phyloP scores from a whole-genome alignment of 805 yeast species.

The Debaryomyces prosopidis region DNA sequence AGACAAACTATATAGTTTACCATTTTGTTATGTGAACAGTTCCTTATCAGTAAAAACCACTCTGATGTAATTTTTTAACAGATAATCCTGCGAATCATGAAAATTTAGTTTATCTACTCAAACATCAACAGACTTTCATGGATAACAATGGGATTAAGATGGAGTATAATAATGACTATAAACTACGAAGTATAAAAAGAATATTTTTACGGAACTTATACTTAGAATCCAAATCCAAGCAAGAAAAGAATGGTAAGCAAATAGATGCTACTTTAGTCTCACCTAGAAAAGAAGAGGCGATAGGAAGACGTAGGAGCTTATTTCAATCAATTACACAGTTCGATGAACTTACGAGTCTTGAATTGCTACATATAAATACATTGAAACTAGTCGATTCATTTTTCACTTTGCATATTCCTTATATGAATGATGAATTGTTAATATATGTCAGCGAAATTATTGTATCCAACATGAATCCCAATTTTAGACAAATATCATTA shows the following conservation, averaged over 20 bases:
- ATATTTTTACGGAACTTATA: conserved; percentile 17
- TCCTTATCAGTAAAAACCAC: too few relatives aligned
- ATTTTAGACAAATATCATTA: conserved; percentile 26
- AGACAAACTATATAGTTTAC: conserved; percentile 50
- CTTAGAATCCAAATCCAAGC: conserved; percentile 1
- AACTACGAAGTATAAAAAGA: conserved; percentile 12
- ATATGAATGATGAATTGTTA: conserved; percentile 11
- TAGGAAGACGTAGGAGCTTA: conserved; percentile 3
- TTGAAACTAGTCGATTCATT: conserved; percentile 23
- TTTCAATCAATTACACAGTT: conserved; percentile 2
- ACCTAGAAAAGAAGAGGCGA: background rate
- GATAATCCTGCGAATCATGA: background rate
- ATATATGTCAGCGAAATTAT: conserved; percentile 36
- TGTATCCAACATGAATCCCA: conserved; percentile 19
- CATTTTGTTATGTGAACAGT: conserved; percentile 14
- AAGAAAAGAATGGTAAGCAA: background rate
- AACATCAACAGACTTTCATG: background rate
- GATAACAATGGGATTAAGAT: conserved; percentile 3
- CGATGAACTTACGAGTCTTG: conserved; percentile 4
- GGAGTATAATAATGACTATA: conserved; percentile 10
- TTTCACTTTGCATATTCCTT: conserved; percentile 22
- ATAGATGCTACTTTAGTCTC: background rate
- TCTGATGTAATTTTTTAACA: background rate
- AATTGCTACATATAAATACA: conserved; percentile 13
- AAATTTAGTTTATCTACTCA: background rate